phyloP scores from a whole-genome alignment of 2,329 filamentous ascomycete species.

The Pseudogymnoascus sp. region DNA sequence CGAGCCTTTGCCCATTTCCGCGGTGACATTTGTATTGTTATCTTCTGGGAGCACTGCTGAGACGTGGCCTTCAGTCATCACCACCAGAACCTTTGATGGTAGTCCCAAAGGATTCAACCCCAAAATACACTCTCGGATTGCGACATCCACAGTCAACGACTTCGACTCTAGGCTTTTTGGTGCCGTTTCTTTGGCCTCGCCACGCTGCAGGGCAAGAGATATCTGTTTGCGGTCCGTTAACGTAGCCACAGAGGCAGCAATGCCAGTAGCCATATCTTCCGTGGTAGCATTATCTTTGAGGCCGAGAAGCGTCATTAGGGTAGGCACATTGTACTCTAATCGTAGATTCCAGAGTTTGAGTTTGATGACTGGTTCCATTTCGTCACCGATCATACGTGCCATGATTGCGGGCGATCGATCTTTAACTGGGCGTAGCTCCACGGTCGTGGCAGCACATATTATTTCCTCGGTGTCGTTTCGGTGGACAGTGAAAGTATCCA shows the following conservation, averaged over 20 bases:
- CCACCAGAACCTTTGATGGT: conserved; percentile 68
- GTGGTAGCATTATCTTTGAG: conserved; percentile 59
- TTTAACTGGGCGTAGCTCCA: conserved; percentile 22
- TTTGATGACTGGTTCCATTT: conserved; percentile 86
- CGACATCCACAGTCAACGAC: conserved; percentile 63
- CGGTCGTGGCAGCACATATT: conserved; percentile 45
- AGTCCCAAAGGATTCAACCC: conserved; percentile 76
- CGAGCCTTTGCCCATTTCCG: conserved; percentile 73
- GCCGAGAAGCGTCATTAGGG: conserved; percentile 71
- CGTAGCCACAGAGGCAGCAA: conserved; percentile 74
- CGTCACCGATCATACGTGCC: conserved; percentile 84
- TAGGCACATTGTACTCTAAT: conserved; percentile 83
- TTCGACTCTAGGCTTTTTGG: conserved; percentile 35
- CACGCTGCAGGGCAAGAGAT: conserved; percentile 13
- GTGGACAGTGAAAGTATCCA: conserved; percentile 54
- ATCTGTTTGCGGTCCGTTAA: conserved; percentile 58
- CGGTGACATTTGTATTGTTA: conserved; percentile 53
- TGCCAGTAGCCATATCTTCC: conserved; percentile 66
- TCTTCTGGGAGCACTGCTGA: conserved; percentile 60
- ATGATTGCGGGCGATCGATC: conserved; percentile 63
- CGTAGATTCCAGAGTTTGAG: conserved; percentile 77
- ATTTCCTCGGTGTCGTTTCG: conserved; percentile 67
- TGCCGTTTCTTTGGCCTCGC: conserved; percentile 19
- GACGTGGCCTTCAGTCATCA: conserved; percentile 71
- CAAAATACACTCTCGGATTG: conserved; percentile 71